phyloP scores from a whole-genome alignment of 2,329 filamentous ascomycete genomes.

The Bimuria novae-zelandiae region DNA sequence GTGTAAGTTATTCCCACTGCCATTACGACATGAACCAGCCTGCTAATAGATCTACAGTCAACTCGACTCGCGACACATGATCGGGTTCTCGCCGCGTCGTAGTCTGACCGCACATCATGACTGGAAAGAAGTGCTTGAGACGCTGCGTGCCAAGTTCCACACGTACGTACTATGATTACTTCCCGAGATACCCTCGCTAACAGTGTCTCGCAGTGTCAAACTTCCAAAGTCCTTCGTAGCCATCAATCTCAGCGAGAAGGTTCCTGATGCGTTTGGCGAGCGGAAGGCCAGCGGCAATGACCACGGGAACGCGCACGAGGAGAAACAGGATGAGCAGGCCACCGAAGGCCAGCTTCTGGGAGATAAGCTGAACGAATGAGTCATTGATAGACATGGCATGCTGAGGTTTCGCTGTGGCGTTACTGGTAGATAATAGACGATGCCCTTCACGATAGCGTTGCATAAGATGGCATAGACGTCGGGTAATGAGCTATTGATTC shows the following conservation, averaged over 20 bases:
- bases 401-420: no score
- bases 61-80: conserved; percentile 94
- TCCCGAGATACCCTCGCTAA: conserved; percentile 10
- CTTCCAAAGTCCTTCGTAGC: conserved; percentile 57
- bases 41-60: conserved; percentile 53
- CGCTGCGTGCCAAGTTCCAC: conserved; percentile 90
- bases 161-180: conserved; percentile 64
- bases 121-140: conserved; percentile 98
- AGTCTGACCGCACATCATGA: conserved; percentile 89
- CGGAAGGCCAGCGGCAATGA: conserved; percentile 27
- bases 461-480: neutral
- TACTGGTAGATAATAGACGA: neutral
- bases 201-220: conserved; percentile 46
- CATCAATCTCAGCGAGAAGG: conserved; percentile 56
- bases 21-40: neutral
- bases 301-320: conserved; percentile 16
- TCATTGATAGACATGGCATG: no score
- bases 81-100: conserved; percentile 87
- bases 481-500: neutral
- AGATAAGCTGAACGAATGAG: no score
- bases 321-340: neutral
- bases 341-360: neutral
- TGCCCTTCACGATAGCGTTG: neutral
- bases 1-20: conserved; percentile 55
- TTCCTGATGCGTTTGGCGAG: conserved; percentile 50